Percentiles rank a stretch among this genome's conserved stretches.
These are phyloP conservation scores for Populus hybrid DNA, from an alignment of 441 rosid genomes.

Conservation along the genomic window DNA sequence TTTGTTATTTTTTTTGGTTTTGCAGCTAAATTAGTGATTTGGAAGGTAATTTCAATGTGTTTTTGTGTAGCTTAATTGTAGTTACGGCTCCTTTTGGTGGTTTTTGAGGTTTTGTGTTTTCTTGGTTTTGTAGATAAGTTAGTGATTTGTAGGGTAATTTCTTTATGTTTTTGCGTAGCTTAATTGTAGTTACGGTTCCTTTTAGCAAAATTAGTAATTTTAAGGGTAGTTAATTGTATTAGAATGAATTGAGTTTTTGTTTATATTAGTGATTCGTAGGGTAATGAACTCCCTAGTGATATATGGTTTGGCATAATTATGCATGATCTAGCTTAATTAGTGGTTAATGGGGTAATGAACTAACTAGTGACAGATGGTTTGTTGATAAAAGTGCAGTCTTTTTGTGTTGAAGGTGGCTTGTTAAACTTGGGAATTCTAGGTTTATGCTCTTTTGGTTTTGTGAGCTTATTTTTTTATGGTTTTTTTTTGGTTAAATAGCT, in stretches of 20 bases:
- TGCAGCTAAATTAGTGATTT: neutral
- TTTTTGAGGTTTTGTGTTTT: neutral
- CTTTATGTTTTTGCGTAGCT: neutral
- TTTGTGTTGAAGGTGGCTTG: neutral
- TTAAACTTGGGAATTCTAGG: neutral
- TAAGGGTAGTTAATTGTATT: neutral
- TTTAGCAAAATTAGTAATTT: neutral
- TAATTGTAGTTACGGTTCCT: neutral
- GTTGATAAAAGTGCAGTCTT: neutral
- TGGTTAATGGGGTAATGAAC: neutral
- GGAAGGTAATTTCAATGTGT: neutral
- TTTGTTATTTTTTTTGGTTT: neutral
- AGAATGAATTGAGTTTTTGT: neutral
- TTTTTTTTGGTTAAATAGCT: neutral
- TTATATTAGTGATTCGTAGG: neutral
- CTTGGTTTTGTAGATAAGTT: neutral
- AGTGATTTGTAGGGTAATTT: neutral
- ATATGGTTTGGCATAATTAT: neutral
- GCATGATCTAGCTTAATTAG: neutral
- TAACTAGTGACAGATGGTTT: neutral
- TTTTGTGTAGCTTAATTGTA: neutral
- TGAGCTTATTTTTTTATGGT: neutral
- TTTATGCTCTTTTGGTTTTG: neutral
- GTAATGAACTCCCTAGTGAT: neutral
- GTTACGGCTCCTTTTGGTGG: too few species aligned